phyloP scores from a whole-genome alignment of 23 red algal genomes.

The Cyanidium caldarium region DNA sequence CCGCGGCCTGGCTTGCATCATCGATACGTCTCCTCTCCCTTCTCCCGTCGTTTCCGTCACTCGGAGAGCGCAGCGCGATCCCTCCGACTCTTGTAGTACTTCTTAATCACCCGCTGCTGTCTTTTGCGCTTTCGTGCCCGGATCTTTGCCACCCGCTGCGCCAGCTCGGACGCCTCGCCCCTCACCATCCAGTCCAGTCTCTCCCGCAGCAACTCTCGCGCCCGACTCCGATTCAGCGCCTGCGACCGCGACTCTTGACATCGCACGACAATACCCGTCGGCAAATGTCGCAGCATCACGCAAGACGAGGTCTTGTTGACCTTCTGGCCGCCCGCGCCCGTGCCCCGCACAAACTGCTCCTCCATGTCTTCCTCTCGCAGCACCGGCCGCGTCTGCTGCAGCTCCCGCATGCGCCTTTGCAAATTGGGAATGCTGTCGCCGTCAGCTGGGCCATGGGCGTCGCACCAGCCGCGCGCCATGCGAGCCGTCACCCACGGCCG shows the following conservation, averaged over 20 bases:
- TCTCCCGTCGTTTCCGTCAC: too few relatives aligned
- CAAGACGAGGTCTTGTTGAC: constrained; percentile 82
- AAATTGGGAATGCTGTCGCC: too few relatives aligned
- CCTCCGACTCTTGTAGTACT: constrained; percentile 67
- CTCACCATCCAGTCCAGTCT: constrained; percentile 43
- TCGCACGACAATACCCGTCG: constrained; percentile 58
- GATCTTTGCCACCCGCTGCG: constrained; percentile 26
- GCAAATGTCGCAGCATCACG: constrained; percentile 56
- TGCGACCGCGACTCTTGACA: constrained; percentile 70
- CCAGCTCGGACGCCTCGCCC: constrained; percentile 42
- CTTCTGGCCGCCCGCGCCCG: constrained; percentile 82
- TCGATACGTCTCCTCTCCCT: too few relatives aligned
- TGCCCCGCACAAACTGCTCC: constrained; percentile 76
- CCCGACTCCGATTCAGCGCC: constrained; percentile 41
- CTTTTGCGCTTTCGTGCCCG: constrained; percentile 55
- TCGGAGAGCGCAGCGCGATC: constrained; percentile 34
- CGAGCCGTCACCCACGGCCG: too few relatives aligned
- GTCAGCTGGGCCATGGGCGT: too few relatives aligned
- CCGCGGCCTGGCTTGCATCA: too few relatives aligned
- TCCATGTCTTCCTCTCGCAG: constrained; percentile 43
- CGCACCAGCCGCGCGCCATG: too few relatives aligned
- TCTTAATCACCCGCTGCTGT: constrained; percentile 49
- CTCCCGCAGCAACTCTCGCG: constrained; percentile 27
- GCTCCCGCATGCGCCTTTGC: too few relatives aligned
- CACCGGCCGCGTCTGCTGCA: background rate